Evolutionary conservation across 2,329 filamentous ascomycete genomes (phyloP).

Genomic region (Fusarium miscanthi): DNA sequence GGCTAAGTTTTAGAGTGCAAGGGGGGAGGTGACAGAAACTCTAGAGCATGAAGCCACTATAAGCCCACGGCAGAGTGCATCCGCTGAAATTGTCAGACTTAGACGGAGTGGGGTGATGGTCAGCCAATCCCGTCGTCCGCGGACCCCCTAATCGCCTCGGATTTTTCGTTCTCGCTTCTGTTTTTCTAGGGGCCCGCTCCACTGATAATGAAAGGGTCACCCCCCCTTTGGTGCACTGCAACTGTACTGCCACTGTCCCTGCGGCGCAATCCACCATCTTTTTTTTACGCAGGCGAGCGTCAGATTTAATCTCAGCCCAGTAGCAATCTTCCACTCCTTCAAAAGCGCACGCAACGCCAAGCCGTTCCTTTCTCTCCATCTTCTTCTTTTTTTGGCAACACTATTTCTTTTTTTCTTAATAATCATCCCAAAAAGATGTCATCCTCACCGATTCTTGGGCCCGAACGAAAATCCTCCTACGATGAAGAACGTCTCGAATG

Average conservation of each 20-base stretch:
- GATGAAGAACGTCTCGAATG: slow-evolving; percentile 45
- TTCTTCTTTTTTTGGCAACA: background rate
- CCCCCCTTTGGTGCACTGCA: slow-evolving; percentile 7
- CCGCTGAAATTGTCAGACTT: background rate
- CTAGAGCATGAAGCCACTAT: background rate
- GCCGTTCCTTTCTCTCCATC: background rate
- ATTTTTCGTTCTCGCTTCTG: slow-evolving; percentile 14
- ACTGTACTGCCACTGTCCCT: background rate
- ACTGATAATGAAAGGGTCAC: slow-evolving; percentile 20
- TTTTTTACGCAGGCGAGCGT: background rate
- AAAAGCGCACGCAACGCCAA: background rate
- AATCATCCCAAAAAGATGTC: slow-evolving; percentile 1
- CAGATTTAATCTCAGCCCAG: slow-evolving; percentile 6
- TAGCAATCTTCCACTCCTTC: slow-evolving; percentile 16
- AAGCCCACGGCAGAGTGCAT: background rate
- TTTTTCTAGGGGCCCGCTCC: background rate
- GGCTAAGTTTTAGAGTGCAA: slow-evolving; percentile 2
- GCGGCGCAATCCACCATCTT: background rate
- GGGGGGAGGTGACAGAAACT: background rate
- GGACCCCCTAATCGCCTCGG: slow-evolving; percentile 4
- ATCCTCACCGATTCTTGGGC: slow-evolving; percentile 23
- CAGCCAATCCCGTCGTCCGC: slow-evolving; percentile 4
- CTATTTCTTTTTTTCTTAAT: background rate
- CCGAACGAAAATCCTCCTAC: slow-evolving; percentile 26
- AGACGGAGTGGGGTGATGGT: background rate